Evolutionary conservation across 345 rosid species (phyloP).

Genomic region (Acer negundo): DNA sequence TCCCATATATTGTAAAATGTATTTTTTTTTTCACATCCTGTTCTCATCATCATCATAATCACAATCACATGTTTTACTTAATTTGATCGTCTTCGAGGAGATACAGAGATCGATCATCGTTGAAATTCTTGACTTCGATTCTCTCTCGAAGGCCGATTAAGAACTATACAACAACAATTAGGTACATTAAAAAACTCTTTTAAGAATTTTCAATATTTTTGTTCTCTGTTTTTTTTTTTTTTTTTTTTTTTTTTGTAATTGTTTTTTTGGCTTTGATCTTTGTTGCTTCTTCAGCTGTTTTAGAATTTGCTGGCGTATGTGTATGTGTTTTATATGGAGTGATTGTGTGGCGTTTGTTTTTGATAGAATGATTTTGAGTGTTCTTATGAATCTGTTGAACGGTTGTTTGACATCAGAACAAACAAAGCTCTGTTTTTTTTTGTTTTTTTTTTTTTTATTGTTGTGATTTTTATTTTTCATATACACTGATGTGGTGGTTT

Average conservation of each 20-base stretch:
- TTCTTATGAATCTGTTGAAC: background rate
- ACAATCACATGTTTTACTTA: slow-evolving; percentile 2
- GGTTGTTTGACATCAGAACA: slow-evolving; percentile 1
- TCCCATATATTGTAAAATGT: background rate
- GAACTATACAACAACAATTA: slow-evolving; percentile 14
- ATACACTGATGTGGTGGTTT: background rate
- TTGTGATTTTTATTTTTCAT: background rate
- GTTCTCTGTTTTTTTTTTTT: background rate
- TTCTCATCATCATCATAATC: background rate
- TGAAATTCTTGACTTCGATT: slow-evolving; percentile 31
- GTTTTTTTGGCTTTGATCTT: background rate
- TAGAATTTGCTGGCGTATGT: background rate
- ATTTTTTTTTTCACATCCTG: background rate
- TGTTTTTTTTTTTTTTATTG: background rate
- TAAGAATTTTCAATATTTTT: background rate
- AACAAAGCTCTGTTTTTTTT: background rate
- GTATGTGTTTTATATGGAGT: background rate
- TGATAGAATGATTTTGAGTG: background rate
- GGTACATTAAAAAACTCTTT: slow-evolving; percentile 4
- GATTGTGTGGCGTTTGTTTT: background rate
- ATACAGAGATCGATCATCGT: background rate
- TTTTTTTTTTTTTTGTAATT: background rate
- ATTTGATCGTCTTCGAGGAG: background rate
- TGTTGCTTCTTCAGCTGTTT: background rate
- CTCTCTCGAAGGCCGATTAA: slow-evolving; percentile 31